These are phyloP conservation scores for Nevesoporus exiguus DNA, from an alignment of 768 basidiomycete genomes.

Conservation along the genomic window DNA sequence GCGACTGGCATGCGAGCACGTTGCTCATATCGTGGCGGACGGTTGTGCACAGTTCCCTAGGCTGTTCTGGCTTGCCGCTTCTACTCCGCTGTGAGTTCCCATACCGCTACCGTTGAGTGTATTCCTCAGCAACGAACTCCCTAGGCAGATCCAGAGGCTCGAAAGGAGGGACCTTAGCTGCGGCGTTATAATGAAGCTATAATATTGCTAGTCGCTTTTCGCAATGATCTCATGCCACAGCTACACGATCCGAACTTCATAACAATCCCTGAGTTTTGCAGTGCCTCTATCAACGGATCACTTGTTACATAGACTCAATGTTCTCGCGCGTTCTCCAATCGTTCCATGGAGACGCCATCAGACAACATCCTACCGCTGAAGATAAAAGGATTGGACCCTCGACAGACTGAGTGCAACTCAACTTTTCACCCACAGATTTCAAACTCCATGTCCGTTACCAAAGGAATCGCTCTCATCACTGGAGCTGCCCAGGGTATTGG, in stretches of 20 bases:
- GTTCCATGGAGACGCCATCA: not conserved
- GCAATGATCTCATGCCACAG: not conserved
- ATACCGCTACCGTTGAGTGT: not conserved
- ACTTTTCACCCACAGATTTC: not conserved
- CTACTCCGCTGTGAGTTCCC: not conserved
- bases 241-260: not conserved
- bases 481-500: slow-evolving; percentile 30
- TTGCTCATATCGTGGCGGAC: not conserved
- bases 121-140: not conserved
- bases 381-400: not conserved
- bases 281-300: not conserved
- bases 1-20: not conserved
- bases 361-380: not conserved
- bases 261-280: not conserved
- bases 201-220: not conserved
- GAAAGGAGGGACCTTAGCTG: too few relatives aligned
- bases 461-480: slow-evolving; percentile 34
- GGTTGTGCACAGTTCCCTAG: not conserved
- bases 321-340: not conserved
- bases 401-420: not conserved
- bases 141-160: too few relatives aligned
- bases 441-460: not conserved
- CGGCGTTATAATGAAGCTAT: too few relatives aligned
- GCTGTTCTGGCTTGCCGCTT: not conserved
- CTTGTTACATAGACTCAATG: not conserved